Percentiles rank a stretch among this genome's conserved stretches.
Conservation (phyloP, 2,329 filamentous ascomycete species). For the Fusarium sp. region DNA sequence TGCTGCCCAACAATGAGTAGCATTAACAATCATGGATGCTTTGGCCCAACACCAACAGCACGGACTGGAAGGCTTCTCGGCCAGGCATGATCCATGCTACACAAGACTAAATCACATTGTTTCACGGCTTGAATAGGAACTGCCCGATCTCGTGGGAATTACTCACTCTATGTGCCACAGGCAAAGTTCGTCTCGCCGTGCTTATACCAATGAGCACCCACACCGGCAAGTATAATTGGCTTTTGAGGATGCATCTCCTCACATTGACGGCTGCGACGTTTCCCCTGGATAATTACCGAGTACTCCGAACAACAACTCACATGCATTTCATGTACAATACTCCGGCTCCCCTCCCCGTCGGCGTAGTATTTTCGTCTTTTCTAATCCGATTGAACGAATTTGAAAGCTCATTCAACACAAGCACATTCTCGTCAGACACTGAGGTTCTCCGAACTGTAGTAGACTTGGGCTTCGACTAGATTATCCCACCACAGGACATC, state of each 20-base stretch:
- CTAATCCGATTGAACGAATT: not conserved
- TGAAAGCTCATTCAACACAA: not conserved
- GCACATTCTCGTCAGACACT: not conserved
- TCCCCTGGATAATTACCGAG: slow-evolving; percentile 30
- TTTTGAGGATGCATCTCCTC: slow-evolving; percentile 5
- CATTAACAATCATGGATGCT: not conserved
- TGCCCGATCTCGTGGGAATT: not conserved
- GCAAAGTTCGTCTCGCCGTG: not conserved
- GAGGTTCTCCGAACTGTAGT: not conserved
- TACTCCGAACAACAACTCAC: slow-evolving; percentile 2
- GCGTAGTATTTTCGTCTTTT: not conserved
- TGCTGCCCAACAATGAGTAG: not conserved
- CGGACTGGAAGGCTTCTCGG: not conserved
- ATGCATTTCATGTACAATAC: not conserved
- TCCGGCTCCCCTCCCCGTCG: not conserved
- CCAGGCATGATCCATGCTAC: not conserved
- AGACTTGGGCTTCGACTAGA: not conserved
- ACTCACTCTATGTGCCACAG: not conserved
- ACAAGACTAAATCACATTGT: not conserved
- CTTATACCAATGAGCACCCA: not conserved
- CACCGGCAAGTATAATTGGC: not conserved
- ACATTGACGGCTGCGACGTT: slow-evolving; percentile 2
- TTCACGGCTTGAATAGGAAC: not conserved
- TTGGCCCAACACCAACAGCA: slow-evolving; percentile 1
- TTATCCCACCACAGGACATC: not conserved